These are phyloP conservation scores for Thalassiosira exigua DNA, from an alignment of 352 stramenopile species.

Conservation along the genomic window DNA sequence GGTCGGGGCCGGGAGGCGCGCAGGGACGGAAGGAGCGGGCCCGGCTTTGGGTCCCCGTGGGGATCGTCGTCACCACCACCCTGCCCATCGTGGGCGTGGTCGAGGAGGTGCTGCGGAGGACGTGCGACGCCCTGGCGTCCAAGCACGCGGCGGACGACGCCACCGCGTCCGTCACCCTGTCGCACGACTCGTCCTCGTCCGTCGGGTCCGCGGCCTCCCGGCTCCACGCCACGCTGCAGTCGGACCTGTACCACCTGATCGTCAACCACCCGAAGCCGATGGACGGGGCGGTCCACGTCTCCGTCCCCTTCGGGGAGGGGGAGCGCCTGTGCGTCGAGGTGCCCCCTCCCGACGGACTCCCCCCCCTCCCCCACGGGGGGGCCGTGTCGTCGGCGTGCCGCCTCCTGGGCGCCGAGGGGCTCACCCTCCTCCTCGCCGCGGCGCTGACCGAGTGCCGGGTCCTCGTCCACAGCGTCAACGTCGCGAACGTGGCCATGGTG, in stretches of 20 bases:
- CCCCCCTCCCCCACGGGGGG: conserved; percentile 76
- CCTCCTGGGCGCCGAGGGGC: conserved; percentile 75
- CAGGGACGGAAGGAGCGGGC: conserved; percentile 1
- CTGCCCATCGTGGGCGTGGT: conserved; percentile 81
- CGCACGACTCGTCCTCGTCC: conserved; percentile 8
- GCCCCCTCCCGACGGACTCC: conserved; percentile 69
- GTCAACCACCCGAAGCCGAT: conserved; percentile 81
- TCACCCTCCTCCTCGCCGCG: conserved; percentile 80
- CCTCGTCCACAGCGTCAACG: conserved; percentile 79
- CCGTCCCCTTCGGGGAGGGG: conserved; percentile 78
- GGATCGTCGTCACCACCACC: conserved; percentile 76
- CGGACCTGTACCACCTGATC: conserved; percentile 72
- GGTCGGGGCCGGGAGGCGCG: not conserved
- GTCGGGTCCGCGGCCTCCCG: conserved; percentile 13
- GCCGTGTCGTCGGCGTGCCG: conserved; percentile 74
- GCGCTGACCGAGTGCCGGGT: conserved; percentile 84
- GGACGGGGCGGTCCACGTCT: conserved; percentile 79
- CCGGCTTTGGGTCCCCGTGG: conserved; percentile 81
- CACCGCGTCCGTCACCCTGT: not conserved
- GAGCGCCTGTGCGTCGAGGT: conserved; percentile 76
- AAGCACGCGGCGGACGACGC: conserved; percentile 7
- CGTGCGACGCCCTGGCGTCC: conserved; percentile 70
- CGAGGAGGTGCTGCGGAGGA: conserved; percentile 77
- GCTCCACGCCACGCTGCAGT: conserved; percentile 56
- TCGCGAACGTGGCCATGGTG: conserved; percentile 82